Evolutionary conservation across 495 filamentous ascomycete species (phyloP).

Genomic region (Apiosordaria backusii): DNA sequence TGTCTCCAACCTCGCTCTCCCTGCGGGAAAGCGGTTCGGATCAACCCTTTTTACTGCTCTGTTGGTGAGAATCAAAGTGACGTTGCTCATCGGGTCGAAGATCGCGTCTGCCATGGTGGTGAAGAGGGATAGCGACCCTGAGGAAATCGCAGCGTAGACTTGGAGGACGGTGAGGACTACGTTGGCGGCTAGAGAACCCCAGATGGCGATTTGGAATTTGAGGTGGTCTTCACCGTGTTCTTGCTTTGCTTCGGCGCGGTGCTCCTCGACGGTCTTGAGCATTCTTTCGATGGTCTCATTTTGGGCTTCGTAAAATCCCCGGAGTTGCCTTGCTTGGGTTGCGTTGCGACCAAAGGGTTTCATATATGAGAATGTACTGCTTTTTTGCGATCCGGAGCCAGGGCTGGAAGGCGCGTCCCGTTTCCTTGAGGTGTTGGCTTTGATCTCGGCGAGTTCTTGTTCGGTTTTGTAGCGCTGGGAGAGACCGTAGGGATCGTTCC

Average conservation of each 20-base stretch:
- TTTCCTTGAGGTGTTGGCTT: constrained; percentile 79
- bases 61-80: constrained; percentile 82
- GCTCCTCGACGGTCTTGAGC: constrained; percentile 90
- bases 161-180: constrained; percentile 74
- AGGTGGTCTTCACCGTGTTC: constrained; percentile 76
- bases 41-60: constrained; percentile 88
- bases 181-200: constrained; percentile 86
- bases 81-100: constrained; percentile 90
- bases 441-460: constrained; percentile 73
- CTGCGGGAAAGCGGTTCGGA: constrained; percentile 83
- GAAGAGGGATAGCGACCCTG: constrained; percentile 87
- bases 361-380: constrained; percentile 23
- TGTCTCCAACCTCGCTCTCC: constrained; percentile 93
- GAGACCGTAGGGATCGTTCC: constrained; percentile 81
- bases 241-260: constrained; percentile 73
- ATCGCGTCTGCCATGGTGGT: constrained; percentile 97
- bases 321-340: constrained; percentile 58
- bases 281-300: constrained; percentile 91
- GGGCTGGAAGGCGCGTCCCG: constrained; percentile 41
- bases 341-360: constrained; percentile 36
- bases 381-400: constrained; percentile 29
- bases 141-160: constrained; percentile 82
- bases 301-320: constrained; percentile 84
- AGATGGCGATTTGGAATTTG: constrained; percentile 83
- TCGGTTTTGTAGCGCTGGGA: constrained; percentile 73